These are phyloP conservation scores for Escallonia rubra DNA, from an alignment of 129 eudicot genomes.

Conservation along the genomic window DNA sequence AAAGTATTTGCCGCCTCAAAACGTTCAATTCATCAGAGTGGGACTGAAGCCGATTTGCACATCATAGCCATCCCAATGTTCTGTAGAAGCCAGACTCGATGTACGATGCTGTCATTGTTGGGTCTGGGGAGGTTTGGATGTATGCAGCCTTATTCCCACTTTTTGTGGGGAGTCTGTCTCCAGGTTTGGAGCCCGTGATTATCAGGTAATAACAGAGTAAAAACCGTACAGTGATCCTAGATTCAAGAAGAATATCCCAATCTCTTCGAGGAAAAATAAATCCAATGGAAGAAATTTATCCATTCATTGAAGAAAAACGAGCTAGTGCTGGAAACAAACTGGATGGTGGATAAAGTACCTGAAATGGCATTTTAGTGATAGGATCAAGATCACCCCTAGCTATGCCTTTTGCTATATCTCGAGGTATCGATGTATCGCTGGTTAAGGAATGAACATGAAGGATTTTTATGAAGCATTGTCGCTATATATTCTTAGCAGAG, in stretches of 20 bases:
- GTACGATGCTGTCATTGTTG: too few relatives aligned
- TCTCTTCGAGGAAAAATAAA: background rate
- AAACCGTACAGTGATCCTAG: background rate
- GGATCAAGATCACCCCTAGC: conserved; percentile 90
- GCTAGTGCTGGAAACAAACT: background rate
- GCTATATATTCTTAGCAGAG: background rate
- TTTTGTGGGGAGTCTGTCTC: too few relatives aligned
- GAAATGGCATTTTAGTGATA: conserved; percentile 62
- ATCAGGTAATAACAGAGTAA: background rate
- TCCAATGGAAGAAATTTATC: background rate
- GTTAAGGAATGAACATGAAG: conserved; percentile 39
- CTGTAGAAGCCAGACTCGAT: too few relatives aligned
- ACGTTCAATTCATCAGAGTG: too few relatives aligned
- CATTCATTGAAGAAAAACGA: conserved; percentile 1
- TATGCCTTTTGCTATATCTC: conserved; percentile 74
- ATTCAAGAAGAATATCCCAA: background rate
- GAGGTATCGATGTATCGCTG: conserved; percentile 54
- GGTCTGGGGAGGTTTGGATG: too few relatives aligned
- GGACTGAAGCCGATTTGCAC: too few relatives aligned
- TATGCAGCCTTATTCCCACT: too few relatives aligned
- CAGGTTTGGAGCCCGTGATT: too few relatives aligned
- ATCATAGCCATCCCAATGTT: too few relatives aligned
- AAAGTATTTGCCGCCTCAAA: too few relatives aligned
- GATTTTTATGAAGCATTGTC: background rate
- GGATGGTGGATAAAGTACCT: conserved; percentile 36